Percentiles rank a stretch among this genome's conserved stretches.
phyloP scores from a whole-genome alignment of 163 green algal species.

The Trebouxiophyceae sp. region DNA sequence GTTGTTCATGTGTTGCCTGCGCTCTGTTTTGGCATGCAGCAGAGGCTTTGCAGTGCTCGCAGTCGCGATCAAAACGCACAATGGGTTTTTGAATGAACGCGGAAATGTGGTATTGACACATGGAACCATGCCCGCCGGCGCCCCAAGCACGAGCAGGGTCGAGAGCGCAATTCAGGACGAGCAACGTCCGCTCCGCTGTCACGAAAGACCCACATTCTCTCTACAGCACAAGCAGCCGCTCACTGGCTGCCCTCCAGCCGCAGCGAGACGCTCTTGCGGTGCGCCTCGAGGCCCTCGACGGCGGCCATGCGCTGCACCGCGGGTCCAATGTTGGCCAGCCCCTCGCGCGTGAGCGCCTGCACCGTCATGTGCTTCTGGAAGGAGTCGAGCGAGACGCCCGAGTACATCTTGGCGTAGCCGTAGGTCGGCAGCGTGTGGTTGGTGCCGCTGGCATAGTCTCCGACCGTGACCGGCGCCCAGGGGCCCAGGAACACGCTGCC shows the following conservation, averaged over 20 bases:
- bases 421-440: conserved; percentile 99
- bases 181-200: too few species aligned
- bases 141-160: too few species aligned
- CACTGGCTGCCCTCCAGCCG: conserved; percentile 43
- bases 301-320: conserved; percentile 86
- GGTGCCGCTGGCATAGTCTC: conserved; percentile 97
- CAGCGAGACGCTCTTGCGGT: conserved; percentile 87
- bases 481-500: conserved; percentile 72
- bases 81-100: background rate
- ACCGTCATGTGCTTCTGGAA: conserved; percentile 99
- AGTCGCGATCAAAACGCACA: background rate
- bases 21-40: background rate
- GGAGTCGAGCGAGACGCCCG: conserved; percentile 86
- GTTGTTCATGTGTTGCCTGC: background rate
- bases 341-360: conserved; percentile 56
- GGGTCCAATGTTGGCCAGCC: conserved; percentile 67
- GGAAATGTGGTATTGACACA: too few species aligned
- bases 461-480: conserved; percentile 84
- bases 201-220: background rate
- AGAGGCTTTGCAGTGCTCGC: background rate
- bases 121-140: too few species aligned
- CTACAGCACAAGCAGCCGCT: too few species aligned
- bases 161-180: too few species aligned
- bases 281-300: conserved; percentile 92
- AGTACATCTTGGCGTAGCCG: conserved; percentile 98